Percentiles rank a stretch among this genome's conserved stretches.
Conservation (phyloP, 2,329 filamentous ascomycete species). For the Trichophyton benhamiae region DNA sequence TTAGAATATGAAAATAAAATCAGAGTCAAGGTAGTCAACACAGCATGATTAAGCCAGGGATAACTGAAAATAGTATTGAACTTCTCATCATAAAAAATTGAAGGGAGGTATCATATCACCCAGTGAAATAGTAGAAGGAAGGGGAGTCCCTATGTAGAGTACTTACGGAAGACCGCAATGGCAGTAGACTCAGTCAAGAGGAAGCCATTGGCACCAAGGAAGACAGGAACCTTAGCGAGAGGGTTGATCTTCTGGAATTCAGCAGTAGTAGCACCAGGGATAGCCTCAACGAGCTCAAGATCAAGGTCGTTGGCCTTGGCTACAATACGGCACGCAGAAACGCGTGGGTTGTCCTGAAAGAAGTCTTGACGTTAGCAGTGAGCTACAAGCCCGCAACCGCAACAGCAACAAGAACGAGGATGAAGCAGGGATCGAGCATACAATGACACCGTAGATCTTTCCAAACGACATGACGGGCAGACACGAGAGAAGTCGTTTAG, state of each 20-base stretch:
- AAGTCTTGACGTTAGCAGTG: slow-evolving; percentile 5
- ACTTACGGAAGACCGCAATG: slow-evolving; percentile 95
- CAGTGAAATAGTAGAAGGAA: slow-evolving; percentile 12
- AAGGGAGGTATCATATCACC: background rate
- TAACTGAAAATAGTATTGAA: slow-evolving; percentile 68
- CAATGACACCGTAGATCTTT: slow-evolving; percentile 84
- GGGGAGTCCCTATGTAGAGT: slow-evolving; percentile 13
- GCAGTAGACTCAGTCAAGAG: slow-evolving; percentile 80
- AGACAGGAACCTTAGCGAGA: slow-evolving; percentile 84
- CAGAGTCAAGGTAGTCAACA: slow-evolving; percentile 75
- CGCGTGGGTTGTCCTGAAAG: slow-evolving; percentile 72
- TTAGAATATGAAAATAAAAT: slow-evolving; percentile 38
- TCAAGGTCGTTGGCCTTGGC: slow-evolving; percentile 97
- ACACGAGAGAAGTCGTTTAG: slow-evolving; percentile 6
- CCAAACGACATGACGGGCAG: slow-evolving; percentile 75
- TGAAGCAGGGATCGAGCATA: slow-evolving; percentile 35
- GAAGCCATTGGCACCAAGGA: slow-evolving; percentile 85
- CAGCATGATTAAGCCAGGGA: slow-evolving; percentile 82
- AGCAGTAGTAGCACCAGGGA: slow-evolving; percentile 49
- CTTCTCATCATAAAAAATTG: slow-evolving; percentile 55
- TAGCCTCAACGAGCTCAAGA: slow-evolving; percentile 66
- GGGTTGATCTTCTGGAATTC: slow-evolving; percentile 80
- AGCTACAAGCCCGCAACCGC: background rate
- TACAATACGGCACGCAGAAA: slow-evolving; percentile 75
- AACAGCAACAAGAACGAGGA: background rate